Percentiles rank a stretch among this genome's conserved stretches.
These are phyloP conservation scores for Crucihimalaya himalaica DNA, from an alignment of 345 rosid species.

Conservation along the genomic window DNA sequence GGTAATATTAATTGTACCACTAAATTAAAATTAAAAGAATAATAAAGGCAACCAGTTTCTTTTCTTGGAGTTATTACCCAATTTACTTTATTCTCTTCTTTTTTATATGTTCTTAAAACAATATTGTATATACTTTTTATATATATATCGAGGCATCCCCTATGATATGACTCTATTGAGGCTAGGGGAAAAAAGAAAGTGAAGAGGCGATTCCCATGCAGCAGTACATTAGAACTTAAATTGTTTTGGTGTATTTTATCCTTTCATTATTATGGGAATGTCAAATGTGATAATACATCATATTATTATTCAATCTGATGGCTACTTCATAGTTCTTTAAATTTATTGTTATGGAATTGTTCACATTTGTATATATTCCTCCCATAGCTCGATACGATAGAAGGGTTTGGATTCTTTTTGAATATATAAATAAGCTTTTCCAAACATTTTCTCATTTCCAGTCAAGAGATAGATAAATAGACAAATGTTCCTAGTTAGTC, in stretches of 20 bases:
- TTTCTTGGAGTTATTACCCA: constrained; percentile 1
- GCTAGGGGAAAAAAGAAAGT: background rate
- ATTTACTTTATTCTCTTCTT: background rate
- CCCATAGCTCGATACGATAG: no score
- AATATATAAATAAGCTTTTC: no score
- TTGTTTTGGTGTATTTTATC: background rate
- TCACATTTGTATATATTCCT: no score
- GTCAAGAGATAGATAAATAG: no score
- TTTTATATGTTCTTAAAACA: background rate
- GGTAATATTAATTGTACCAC: background rate
- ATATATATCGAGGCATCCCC: background rate
- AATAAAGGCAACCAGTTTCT: constrained; percentile 22
- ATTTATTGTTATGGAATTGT: background rate
- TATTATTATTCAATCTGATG: background rate
- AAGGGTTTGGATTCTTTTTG: no score
- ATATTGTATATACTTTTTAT: background rate
- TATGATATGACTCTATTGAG: background rate
- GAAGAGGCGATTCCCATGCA: constrained; percentile 36
- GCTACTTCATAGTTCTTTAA: background rate
- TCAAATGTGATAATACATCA: background rate
- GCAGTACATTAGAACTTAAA: constrained; percentile 1
- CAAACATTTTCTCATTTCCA: no score
- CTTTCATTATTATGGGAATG: background rate
- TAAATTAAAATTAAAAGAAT: background rate
- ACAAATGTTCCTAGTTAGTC: no score